These are phyloP conservation scores for Lavandula angustifolia DNA, from an alignment of 257 asterid genomes.

Conservation along the genomic window DNA sequence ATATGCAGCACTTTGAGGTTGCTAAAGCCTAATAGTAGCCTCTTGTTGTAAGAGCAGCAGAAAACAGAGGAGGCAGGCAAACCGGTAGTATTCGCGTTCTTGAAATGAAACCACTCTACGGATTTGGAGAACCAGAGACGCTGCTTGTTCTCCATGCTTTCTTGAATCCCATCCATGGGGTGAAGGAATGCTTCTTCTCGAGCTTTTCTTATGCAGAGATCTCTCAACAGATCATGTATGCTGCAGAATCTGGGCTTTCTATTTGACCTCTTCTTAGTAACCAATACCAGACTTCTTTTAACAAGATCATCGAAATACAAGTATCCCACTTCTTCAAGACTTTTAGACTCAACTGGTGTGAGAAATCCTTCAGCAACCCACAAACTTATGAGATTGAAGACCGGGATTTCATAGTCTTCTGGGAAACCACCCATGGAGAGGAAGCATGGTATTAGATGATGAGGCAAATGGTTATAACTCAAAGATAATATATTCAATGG, in stretches of 20 bases:
- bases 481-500: slow-evolving; percentile 25
- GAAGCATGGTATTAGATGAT: slow-evolving; percentile 34
- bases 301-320: slow-evolving; percentile 34
- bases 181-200: slow-evolving; percentile 10
- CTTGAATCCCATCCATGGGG: slow-evolving; percentile 26
- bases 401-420: slow-evolving; percentile 37
- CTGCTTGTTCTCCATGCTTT: slow-evolving; percentile 16
- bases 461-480: slow-evolving; percentile 38
- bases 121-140: slow-evolving; percentile 30
- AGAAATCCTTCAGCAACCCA: slow-evolving; percentile 41
- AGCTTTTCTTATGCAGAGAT: slow-evolving; percentile 20
- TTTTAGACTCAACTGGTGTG: slow-evolving; percentile 12
- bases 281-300: slow-evolving; percentile 32
- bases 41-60: slow-evolving; percentile 15
- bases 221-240: slow-evolving; percentile 37
- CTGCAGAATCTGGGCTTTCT: slow-evolving; percentile 22
- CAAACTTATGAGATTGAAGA: slow-evolving; percentile 19
- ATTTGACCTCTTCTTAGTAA: slow-evolving; percentile 20
- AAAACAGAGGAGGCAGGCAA: slow-evolving; percentile 17
- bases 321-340: slow-evolving; percentile 31
- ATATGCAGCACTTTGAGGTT: slow-evolving; percentile 20
- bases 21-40: slow-evolving; percentile 2
- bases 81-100: slow-evolving; percentile 9
- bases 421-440: slow-evolving; percentile 35
- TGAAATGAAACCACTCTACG: slow-evolving; percentile 27